Conservation (phyloP, 2,329 filamentous ascomycete genomes). For the Trichoderma sp. region DNA sequence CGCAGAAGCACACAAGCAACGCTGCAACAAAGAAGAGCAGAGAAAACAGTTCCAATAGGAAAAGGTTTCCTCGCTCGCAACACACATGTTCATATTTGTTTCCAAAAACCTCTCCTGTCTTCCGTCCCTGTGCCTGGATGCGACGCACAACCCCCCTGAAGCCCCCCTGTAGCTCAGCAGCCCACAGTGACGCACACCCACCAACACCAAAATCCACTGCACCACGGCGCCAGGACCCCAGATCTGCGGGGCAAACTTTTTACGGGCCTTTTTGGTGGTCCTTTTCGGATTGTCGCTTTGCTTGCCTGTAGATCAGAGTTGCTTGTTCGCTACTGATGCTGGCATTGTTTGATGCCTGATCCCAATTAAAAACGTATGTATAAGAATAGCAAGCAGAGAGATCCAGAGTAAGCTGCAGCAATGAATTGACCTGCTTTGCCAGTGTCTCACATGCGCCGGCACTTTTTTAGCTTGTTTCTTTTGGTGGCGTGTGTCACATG, state of each 20-base stretch:
- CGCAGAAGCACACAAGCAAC: neutral
- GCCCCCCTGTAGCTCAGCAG: neutral
- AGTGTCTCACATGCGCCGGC: neutral
- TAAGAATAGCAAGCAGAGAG: neutral
- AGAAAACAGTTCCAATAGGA: neutral
- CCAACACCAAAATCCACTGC: neutral
- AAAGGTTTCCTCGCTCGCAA: neutral
- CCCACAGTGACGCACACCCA: neutral
- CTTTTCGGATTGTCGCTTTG: neutral
- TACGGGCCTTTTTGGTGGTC: neutral
- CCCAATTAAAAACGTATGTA: neutral
- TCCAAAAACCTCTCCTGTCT: neutral
- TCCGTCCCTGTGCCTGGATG: neutral
- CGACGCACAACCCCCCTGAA: conserved; percentile 6
- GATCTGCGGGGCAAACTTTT: conserved; percentile 5
- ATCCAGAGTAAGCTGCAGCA: neutral
- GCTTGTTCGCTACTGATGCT: neutral
- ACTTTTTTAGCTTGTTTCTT: neutral
- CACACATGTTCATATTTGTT: neutral
- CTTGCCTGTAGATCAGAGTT: neutral
- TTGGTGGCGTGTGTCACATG: neutral
- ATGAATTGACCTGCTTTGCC: neutral
- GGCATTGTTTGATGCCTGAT: too few species aligned
- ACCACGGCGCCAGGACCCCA: neutral
- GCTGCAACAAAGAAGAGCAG: neutral